A percentile compares a stretch with the other conserved stretches of the same genome.
Conservation (phyloP, 768 basidiomycete species). For the Postia placenta region DNA sequence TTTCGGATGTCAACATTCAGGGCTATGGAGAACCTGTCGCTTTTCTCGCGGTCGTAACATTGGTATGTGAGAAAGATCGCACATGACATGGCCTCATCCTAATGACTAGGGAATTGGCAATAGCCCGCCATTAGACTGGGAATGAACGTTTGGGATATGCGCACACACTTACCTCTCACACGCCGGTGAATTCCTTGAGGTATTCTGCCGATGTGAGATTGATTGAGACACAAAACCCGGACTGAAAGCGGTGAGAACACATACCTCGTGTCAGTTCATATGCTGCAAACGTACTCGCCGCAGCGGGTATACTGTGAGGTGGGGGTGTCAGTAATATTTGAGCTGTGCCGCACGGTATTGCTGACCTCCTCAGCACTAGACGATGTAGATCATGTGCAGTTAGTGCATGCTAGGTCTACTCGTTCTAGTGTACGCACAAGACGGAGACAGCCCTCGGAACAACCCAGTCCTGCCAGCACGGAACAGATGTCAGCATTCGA, state of each 20-base stretch:
- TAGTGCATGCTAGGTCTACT: no score
- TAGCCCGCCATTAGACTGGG: no score
- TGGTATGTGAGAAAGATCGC: no score
- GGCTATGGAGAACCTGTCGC: no score
- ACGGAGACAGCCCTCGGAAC: conserved; percentile 72
- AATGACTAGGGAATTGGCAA: no score
- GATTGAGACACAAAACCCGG: neutral
- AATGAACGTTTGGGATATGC: no score
- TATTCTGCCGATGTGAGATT: conserved; percentile 19
- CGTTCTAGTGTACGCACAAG: conserved; percentile 42
- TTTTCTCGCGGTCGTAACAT: no score
- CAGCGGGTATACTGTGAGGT: conserved; percentile 73
- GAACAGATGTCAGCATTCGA: neutral
- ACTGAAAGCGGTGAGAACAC: conserved; percentile 10
- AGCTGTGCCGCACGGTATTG: neutral
- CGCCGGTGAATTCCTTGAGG: conserved; percentile 24
- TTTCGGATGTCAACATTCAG: no score
- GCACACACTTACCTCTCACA: no score
- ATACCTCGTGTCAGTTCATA: conserved; percentile 78
- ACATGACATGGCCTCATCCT: no score
- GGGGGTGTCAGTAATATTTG: conserved; percentile 2
- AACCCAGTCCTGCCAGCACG: conserved; percentile 43
- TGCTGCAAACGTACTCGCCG: conserved; percentile 84
- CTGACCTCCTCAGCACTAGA: conserved; percentile 61
- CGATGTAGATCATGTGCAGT: conserved; percentile 1